Conservation (phyloP, 257 asterid species). For the Nicotiana noctiflora region DNA sequence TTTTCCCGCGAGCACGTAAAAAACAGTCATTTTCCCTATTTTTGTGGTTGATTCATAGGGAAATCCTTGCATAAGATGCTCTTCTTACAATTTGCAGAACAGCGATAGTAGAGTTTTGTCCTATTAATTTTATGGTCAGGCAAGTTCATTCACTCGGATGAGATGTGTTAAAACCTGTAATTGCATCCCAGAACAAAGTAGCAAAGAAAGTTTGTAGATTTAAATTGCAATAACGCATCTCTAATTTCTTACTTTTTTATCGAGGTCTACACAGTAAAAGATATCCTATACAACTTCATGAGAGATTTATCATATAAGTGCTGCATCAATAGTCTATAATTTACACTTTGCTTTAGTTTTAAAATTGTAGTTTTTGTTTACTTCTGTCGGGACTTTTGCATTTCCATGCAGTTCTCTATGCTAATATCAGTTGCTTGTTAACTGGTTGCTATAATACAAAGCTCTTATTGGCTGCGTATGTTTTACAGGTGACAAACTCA, state of each 20-base stretch:
- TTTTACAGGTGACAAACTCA: conserved; percentile 50
- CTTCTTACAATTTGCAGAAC: neutral
- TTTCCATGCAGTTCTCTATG: too few species aligned
- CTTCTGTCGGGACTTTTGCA: too few species aligned
- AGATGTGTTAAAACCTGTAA: neutral
- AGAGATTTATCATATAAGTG: neutral
- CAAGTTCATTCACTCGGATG: neutral
- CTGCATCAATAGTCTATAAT: neutral
- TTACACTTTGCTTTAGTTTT: neutral
- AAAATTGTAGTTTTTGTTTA: neutral
- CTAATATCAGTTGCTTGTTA: too few species aligned
- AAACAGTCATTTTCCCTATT: neutral
- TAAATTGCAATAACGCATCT: neutral
- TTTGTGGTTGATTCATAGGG: neutral
- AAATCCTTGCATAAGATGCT: neutral
- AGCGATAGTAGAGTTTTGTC: neutral
- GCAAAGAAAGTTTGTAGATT: neutral
- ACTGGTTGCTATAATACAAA: too few species aligned
- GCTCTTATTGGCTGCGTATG: conserved; percentile 24
- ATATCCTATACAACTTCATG: conserved; percentile 3
- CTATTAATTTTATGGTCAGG: neutral
- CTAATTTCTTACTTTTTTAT: neutral
- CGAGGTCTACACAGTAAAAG: neutral
- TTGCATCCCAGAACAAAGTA: neutral
- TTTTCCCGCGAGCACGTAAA: neutral